phyloP scores from a whole-genome alignment of 306 rosid species.

The Dalbergia cochinchinensis region DNA sequence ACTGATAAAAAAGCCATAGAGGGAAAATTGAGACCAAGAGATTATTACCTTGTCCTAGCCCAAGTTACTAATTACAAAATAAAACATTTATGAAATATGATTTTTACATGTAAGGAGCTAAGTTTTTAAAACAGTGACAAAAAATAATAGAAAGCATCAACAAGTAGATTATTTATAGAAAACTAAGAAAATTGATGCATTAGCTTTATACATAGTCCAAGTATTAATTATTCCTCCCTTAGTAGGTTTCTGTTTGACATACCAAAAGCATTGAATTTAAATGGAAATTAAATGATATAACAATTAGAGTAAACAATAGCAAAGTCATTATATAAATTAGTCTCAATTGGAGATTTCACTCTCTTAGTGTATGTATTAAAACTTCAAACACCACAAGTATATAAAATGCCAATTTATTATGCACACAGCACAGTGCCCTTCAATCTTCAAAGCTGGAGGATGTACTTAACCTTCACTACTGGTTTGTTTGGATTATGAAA shows the following conservation, averaged over 20 bases:
- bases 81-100: conserved; percentile 22
- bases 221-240: not conserved
- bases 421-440: conserved; percentile 34
- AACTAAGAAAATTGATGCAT: no score
- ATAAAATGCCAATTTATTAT: conserved; percentile 12
- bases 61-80: not conserved
- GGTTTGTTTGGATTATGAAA: no score
- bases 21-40: not conserved
- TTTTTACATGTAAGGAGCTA: not conserved
- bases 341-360: conserved; percentile 31
- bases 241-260: not conserved
- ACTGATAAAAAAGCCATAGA: not conserved
- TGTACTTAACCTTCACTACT: conserved; percentile 38
- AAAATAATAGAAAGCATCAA: conserved; percentile 15
- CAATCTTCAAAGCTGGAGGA: conserved; percentile 32
- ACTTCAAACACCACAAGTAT: conserved; percentile 22
- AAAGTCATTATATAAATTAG: conserved; percentile 4
- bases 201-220: not conserved
- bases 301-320: not conserved
- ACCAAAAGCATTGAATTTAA: not conserved
- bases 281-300: not conserved
- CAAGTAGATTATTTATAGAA: not conserved
- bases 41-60: conserved; percentile 3
- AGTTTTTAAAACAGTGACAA: not conserved
- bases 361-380: conserved; percentile 7